Evolutionary conservation across 768 basidiomycete species (phyloP).

Genomic region (Lentinula boryana): DNA sequence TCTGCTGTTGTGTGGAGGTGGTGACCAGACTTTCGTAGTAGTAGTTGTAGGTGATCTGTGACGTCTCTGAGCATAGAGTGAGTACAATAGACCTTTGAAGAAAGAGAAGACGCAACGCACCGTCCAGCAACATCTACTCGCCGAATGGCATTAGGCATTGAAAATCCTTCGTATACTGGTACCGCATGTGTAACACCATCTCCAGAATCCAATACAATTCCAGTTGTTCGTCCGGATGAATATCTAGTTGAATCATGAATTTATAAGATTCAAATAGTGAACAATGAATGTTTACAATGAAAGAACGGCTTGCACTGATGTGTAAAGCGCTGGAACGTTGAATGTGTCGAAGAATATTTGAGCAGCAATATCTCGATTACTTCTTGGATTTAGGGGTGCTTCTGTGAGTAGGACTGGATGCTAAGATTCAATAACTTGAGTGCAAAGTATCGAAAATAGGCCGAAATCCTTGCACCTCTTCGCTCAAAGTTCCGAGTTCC

Average conservation of each 20-base stretch:
- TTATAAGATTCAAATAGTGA: not conserved
- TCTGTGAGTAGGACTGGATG: slow-evolving; percentile 97
- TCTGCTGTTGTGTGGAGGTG: slow-evolving; percentile 96
- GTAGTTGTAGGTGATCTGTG: slow-evolving; percentile 91
- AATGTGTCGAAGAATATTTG: slow-evolving; percentile 99
- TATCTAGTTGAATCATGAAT: slow-evolving; percentile 50
- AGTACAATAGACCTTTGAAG: not conserved
- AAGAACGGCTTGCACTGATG: slow-evolving; percentile 94
- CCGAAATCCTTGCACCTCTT: slow-evolving; percentile 64
- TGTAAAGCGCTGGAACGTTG: slow-evolving; percentile 97
- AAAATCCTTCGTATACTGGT: slow-evolving; percentile 98
- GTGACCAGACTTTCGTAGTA: slow-evolving; percentile 91
- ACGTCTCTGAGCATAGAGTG: slow-evolving; percentile 61
- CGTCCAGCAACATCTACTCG: slow-evolving; percentile 95
- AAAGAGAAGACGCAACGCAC: slow-evolving; percentile 31
- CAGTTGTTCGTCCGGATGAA: slow-evolving; percentile 96
- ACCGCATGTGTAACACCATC: slow-evolving; percentile 99
- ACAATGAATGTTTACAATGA: slow-evolving; percentile 65
- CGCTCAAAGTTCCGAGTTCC: slow-evolving; percentile 90
- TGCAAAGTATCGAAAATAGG: not conserved
- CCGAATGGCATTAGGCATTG: slow-evolving; percentile 97
- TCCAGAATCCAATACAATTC: slow-evolving; percentile 98
- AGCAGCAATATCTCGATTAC: slow-evolving; percentile 93
- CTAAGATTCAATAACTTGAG: slow-evolving; percentile 33
- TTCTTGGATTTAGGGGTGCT: slow-evolving; percentile 94